These are phyloP conservation scores for Scedosporium apiospermum DNA, from an alignment of 2,329 filamentous ascomycete species.

Conservation along the genomic window DNA sequence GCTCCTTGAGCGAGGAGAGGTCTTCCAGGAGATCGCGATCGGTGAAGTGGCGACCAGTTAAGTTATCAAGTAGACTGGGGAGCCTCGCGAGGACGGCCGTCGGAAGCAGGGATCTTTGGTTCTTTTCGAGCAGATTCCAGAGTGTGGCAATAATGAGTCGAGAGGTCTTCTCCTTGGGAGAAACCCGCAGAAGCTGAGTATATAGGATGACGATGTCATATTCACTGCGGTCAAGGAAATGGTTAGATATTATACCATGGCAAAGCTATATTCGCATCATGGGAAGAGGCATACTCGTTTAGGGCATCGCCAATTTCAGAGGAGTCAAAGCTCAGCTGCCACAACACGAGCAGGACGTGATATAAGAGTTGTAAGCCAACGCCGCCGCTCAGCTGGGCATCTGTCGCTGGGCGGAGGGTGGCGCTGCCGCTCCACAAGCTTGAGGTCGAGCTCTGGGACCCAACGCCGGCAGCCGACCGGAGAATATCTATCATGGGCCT, in stretches of 20 bases:
- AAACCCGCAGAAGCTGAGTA: constrained; percentile 82
- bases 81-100: constrained; percentile 80
- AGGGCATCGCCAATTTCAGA: constrained; percentile 63
- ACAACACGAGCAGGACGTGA: constrained; percentile 84
- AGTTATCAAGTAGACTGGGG: constrained; percentile 55
- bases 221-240: constrained; percentile 46
- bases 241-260: neutral
- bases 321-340: constrained; percentile 95
- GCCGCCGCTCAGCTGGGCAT: constrained; percentile 61
- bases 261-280: neutral
- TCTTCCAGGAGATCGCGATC: constrained; percentile 58
- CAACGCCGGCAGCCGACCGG: constrained; percentile 63
- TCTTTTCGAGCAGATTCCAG: constrained; percentile 67
- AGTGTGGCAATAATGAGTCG: constrained; percentile 83
- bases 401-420: constrained; percentile 47
- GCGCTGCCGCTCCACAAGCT: constrained; percentile 51
- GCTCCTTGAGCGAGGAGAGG: constrained; percentile 48
- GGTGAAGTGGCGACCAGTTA: constrained; percentile 51
- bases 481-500: constrained; percentile 76
- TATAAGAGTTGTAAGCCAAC: constrained; percentile 91
- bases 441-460: constrained; percentile 49
- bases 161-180: constrained; percentile 96
- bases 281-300: constrained; percentile 57
- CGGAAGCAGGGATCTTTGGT: constrained; percentile 67
- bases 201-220: constrained; percentile 89